A percentile compares a stretch with the other conserved stretches of the same genome.
Evolutionary conservation across 371 early-diverging fungal genomes (phyloP).

Genomic region (Mortierella sp.): DNA sequence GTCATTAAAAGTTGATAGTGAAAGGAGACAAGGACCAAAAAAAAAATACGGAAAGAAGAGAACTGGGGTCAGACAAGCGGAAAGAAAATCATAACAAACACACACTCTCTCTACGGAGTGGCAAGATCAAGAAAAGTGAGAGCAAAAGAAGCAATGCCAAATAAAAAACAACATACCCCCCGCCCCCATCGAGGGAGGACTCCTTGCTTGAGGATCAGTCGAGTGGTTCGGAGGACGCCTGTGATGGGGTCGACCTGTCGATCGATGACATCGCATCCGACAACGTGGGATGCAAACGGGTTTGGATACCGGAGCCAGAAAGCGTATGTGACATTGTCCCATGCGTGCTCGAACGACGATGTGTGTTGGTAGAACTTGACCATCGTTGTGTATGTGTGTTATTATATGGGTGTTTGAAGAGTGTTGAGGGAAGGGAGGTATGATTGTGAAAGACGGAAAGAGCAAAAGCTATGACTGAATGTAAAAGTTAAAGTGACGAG

Average conservation of each 20-base stretch:
- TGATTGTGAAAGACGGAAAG: too few species aligned
- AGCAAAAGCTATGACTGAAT: too few species aligned
- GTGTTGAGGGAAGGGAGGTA: neutral
- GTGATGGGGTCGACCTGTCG: slow-evolving; percentile 84
- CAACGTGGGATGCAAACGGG: slow-evolving; percentile 96
- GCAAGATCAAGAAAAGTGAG: neutral
- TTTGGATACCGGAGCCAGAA: slow-evolving; percentile 97
- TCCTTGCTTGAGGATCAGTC: slow-evolving; percentile 91
- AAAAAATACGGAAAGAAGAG: slow-evolving; percentile 1
- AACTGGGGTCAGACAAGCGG: neutral
- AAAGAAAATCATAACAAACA: slow-evolving; percentile 10
- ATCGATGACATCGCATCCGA: slow-evolving; percentile 92
- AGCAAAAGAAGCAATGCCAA: neutral
- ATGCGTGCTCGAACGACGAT: slow-evolving; percentile 82
- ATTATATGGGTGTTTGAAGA: neutral
- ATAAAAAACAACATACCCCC: slow-evolving; percentile 42
- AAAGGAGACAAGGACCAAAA: neutral
- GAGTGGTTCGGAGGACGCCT: slow-evolving; percentile 87
- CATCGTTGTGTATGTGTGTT: slow-evolving; percentile 8
- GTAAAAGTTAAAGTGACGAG: too few species aligned
- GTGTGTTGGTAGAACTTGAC: slow-evolving; percentile 77
- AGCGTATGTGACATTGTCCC: slow-evolving; percentile 90
- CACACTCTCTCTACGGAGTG: too few species aligned
- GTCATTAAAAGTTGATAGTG: neutral
- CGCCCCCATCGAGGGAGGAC: slow-evolving; percentile 91